Evolutionary conservation across 345 rosid genomes (phyloP), one percentile per base, ranked within the genome.

Genomic region (Salix caprea): DNA sequence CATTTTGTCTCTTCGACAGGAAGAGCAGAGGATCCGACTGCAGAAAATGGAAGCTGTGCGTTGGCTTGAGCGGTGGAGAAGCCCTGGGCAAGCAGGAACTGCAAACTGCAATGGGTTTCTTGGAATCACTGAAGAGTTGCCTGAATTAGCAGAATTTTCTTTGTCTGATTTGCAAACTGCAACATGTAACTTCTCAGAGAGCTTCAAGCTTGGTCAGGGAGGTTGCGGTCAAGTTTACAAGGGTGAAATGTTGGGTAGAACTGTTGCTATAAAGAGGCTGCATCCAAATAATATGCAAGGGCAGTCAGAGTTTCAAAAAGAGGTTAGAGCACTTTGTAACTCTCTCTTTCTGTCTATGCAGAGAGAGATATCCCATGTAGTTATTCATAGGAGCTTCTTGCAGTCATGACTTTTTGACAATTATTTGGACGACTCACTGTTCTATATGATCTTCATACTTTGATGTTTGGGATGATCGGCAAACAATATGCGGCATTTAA

Each of bases 171-270:
- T 89, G 71, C 82, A 86, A 83, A 79, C 89, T 40, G 97, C 94
- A 16, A 88, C 94, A 16, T 92, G 90, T 82, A 61, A 86, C 83
- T 92, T 92, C 81, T 90, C 90, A n/a, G 94, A 90, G 77, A 89
- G 91, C 80, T 92, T 92, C 84, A 89, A 86, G 78, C 68, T 92
- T 67, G 91, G 94, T 39, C 85, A 82, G 80, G 88, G 93, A 72
- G 91, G 93, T 80, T 81, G 78, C 75, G 91, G 91, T 65, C 77
- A 86, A 85, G 90, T 92, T 71, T 90, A 86, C 86, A 90, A 91
- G 84, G 97, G 92, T 67, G 97, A 91, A 88, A 86, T 90, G 94
- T 73, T 90, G 83, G 97, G 97, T 67, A 85, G 92, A 86, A 92
- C 94, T 68, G 93, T 92, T 40, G 92, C 92, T 16, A 84, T 89